Base-by-base conservation (phyloP, 352 stramenopile species). In the Phytopythium delawarense region DNA sequence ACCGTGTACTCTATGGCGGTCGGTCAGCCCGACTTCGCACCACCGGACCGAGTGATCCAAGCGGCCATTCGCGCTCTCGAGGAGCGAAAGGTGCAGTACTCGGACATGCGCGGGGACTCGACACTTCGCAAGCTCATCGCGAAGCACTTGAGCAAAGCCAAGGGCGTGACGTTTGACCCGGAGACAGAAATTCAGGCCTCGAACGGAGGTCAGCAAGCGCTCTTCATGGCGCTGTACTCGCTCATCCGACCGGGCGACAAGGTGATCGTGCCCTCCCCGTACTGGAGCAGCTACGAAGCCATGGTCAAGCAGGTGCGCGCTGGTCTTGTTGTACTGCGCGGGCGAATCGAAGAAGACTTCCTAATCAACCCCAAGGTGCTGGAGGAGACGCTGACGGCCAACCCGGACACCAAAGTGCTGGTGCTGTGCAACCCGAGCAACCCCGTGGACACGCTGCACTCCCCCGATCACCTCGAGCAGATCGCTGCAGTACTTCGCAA, bases 231-330 rank as follows among this genome's bases (percentile, higher is more conserved):
- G 20, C 74, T 99, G 2, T 71, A 98, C 42, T 88, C 92, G 0
- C 79, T 97, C 35, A 92, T 82, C 63, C 79, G 91, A 16, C 76
- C 84, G 1, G 96, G 95, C 7, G 96, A 99, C 70, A 87, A 97
- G 62, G 96, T 99, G 3, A 71, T 99, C 44, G 87, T 99, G 54
- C 96, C 96, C 20, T 92, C 95, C 23, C 96, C 96, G 9, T 99
- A 98, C 80, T 99, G 96, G 96, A 92, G 97, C 8, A 98, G 80
- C 34, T 99, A 99, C 79, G 94, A 96, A 12, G 94, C 97, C 72
- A 98, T 99, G 63, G 86, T 92, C 32, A 80, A 87, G 45, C 79
- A 98, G 32, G 88, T 91, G 2, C 89, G 87, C 35, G 94, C 88
- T 3, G 82, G 82, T 39, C 81, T 96, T 0, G 78, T 98, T 7